A percentile compares a stretch with the other conserved stretches of the same genome.
Conservation (phyloP, 768 basidiomycete species). For the Sporobolomyces pararoseus region DNA sequence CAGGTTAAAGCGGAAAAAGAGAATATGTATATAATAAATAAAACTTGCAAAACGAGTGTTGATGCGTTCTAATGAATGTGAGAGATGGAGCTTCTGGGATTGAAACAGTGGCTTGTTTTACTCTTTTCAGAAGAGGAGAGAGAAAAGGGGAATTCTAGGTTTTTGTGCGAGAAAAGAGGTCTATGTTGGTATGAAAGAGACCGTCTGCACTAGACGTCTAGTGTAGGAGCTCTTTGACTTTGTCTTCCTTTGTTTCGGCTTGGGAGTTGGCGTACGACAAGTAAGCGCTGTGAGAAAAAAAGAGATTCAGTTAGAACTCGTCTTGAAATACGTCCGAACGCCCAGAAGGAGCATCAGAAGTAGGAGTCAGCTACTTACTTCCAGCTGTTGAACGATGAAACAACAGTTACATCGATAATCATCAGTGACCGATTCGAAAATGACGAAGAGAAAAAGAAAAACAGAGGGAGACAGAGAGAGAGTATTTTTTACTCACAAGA, state of each 20-base stretch:
- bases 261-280: constrained; percentile 38
- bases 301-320: background rate
- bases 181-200: too few relatives aligned
- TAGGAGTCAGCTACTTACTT: constrained; percentile 18
- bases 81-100: too few relatives aligned
- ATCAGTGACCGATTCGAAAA: background rate
- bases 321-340: background rate
- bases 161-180: too few relatives aligned
- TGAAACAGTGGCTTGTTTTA: background rate
- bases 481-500: constrained; percentile 57
- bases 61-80: too few relatives aligned
- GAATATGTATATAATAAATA: too few relatives aligned
- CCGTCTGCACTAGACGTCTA: too few relatives aligned
- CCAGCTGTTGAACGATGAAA: constrained; percentile 25
- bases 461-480: constrained; percentile 51
- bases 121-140: too few relatives aligned
- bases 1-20: too few relatives aligned
- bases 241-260: constrained; percentile 9
- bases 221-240: constrained; percentile 11
- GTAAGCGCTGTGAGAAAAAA: constrained; percentile 29
- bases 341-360: background rate
- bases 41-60: too few relatives aligned
- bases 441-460: background rate
- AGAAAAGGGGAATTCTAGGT: too few relatives aligned
- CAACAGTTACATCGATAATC: too few relatives aligned